These are phyloP conservation scores for Scleroderma bovista DNA, from an alignment of 768 basidiomycete genomes.

Conservation along the genomic window DNA sequence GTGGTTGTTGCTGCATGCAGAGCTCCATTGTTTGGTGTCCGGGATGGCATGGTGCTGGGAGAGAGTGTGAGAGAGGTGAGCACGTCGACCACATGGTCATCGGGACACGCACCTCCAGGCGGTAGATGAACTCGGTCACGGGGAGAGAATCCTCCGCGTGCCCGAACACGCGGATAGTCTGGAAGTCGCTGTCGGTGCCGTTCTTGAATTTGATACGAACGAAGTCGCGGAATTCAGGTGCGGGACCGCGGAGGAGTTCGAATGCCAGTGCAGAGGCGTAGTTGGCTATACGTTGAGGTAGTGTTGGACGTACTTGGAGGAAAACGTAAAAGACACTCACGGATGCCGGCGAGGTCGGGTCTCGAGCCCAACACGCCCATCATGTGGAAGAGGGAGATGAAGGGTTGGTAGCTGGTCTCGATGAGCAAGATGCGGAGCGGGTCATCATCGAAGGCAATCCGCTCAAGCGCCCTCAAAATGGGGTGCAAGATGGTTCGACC, in stretches of 20 bases:
- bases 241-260: slow-evolving; percentile 68
- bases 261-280: slow-evolving; percentile 68
- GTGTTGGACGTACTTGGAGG: not conserved
- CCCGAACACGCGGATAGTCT: slow-evolving; percentile 64
- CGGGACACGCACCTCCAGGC: slow-evolving; percentile 53
- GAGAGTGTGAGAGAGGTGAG: not conserved
- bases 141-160: slow-evolving; percentile 63
- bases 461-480: slow-evolving; percentile 65
- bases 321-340: slow-evolving; percentile 38
- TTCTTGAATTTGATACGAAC: slow-evolving; percentile 81
- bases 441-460: slow-evolving; percentile 72
- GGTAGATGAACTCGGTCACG: slow-evolving; percentile 78
- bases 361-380: slow-evolving; percentile 49
- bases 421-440: slow-evolving; percentile 73
- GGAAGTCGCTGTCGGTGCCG: slow-evolving; percentile 57
- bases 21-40: slow-evolving; percentile 36
- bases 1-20: slow-evolving; percentile 29
- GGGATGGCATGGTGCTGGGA: slow-evolving; percentile 33
- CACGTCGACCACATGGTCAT: too few species aligned
- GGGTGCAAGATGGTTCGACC: slow-evolving; percentile 72
- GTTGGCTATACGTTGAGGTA: slow-evolving; percentile 42
- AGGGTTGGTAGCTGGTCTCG: slow-evolving; percentile 80
- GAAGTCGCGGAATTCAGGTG: slow-evolving; percentile 75
- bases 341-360: slow-evolving; percentile 55
- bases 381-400: slow-evolving; percentile 80